Percentiles rank a stretch among this genome's conserved stretches.
Conservation (phyloP, 768 basidiomycete species). For the Collybia sordida region DNA sequence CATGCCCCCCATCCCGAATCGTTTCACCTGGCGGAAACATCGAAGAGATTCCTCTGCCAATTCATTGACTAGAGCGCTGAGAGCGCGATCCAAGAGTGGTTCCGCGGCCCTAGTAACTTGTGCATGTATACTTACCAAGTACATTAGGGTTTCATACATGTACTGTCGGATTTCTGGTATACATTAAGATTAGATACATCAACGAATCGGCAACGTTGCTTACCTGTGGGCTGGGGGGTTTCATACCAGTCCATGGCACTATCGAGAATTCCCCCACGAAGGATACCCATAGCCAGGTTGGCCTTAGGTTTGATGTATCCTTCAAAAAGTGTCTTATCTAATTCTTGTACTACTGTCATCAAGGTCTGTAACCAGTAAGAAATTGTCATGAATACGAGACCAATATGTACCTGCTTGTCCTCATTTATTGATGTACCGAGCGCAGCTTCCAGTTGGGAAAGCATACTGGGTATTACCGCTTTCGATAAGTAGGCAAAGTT, state of each 20-base stretch:
- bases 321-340: constrained; percentile 89
- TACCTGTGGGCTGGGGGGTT: constrained; percentile 86
- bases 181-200: neutral
- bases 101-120: constrained; percentile 84
- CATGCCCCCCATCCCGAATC: constrained; percentile 99
- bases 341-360: constrained; percentile 72
- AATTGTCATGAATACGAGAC: constrained; percentile 6
- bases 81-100: constrained; percentile 75
- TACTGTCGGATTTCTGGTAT: constrained; percentile 83
- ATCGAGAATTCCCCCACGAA: constrained; percentile 80
- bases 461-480: constrained; percentile 73
- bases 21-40: constrained; percentile 85
- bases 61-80: constrained; percentile 79
- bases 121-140: constrained; percentile 89
- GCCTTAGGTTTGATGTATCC: constrained; percentile 84
- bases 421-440: constrained; percentile 70
- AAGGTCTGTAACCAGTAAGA: constrained; percentile 49
- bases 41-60: constrained; percentile 80
- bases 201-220: constrained; percentile 27
- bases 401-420: constrained; percentile 61
- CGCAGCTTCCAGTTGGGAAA: constrained; percentile 74
- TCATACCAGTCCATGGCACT: constrained; percentile 91
- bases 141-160: constrained; percentile 87
- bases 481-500: constrained; percentile 81
- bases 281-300: constrained; percentile 59